Percentiles rank a stretch among this genome's conserved stretches.
These are phyloP conservation scores for Eutypa lata DNA, from an alignment of 2,329 filamentous ascomycete species.

Conservation along the genomic window DNA sequence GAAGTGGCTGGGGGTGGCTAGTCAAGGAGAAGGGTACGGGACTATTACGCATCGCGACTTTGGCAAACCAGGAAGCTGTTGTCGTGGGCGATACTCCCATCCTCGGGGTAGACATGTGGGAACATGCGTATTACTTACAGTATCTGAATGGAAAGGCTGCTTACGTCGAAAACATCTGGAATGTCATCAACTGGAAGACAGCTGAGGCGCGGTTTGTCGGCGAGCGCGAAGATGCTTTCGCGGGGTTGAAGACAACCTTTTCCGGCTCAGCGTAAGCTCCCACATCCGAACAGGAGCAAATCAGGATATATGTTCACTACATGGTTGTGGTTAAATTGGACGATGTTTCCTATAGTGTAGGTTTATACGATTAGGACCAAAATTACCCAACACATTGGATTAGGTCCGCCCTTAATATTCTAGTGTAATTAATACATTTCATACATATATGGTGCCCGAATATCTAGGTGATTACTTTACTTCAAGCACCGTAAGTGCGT, in stretches of 20 bases:
- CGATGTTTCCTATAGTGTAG: too few species aligned
- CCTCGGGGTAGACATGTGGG: slow-evolving; percentile 86
- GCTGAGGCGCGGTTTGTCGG: slow-evolving; percentile 58
- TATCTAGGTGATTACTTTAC: too few species aligned
- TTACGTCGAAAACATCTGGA: slow-evolving; percentile 76
- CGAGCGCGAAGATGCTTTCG: slow-evolving; percentile 27
- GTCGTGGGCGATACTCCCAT: slow-evolving; percentile 62
- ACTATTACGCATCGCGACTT: slow-evolving; percentile 68
- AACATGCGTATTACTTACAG: slow-evolving; percentile 88
- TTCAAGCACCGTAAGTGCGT: too few species aligned
- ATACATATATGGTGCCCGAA: too few species aligned
- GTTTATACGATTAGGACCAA: too few species aligned
- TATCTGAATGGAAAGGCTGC: slow-evolving; percentile 74
- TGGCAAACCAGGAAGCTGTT: slow-evolving; percentile 83
- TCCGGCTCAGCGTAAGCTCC: too few species aligned
- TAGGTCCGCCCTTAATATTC: too few species aligned
- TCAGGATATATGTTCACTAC: too few species aligned
- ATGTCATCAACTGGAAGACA: slow-evolving; percentile 74
- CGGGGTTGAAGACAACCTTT: slow-evolving; percentile 20
- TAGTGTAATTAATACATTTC: too few species aligned
- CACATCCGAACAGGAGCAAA: too few species aligned
- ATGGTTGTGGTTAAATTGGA: too few species aligned
- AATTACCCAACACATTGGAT: too few species aligned
- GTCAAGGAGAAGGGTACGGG: slow-evolving; percentile 61
- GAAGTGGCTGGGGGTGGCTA: slow-evolving; percentile 87